These are phyloP conservation scores for Circinella minor DNA, from an alignment of 371 early-diverging fungal species.

Conservation along the genomic window DNA sequence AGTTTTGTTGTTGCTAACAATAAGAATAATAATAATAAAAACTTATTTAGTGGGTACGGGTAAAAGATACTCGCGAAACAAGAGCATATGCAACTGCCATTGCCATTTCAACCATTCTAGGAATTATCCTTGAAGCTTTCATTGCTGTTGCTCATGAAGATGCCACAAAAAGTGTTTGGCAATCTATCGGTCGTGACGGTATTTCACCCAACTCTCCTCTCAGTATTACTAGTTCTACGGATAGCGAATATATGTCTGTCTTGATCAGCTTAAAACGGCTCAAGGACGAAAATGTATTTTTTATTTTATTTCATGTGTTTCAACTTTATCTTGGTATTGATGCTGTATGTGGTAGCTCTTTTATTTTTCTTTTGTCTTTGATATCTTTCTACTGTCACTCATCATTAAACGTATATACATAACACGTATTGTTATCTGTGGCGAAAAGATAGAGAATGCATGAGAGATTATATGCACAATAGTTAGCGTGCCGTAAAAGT, in stretches of 20 bases:
- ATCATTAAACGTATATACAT: too few species aligned
- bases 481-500: background rate
- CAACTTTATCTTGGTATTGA: constrained; percentile 51
- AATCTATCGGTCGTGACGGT: constrained; percentile 10
- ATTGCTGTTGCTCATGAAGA: constrained; percentile 37
- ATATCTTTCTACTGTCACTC: background rate
- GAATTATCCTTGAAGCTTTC: constrained; percentile 44
- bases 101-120: constrained; percentile 35
- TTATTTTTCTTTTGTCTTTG: background rate
- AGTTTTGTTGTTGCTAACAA: too few species aligned
- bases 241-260: constrained; percentile 21
- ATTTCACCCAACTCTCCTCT: constrained; percentile 17
- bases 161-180: constrained; percentile 27
- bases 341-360: constrained; percentile 31
- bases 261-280: constrained; percentile 34
- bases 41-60: constrained; percentile 22
- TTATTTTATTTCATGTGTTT: constrained; percentile 50
- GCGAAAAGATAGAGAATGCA: too few species aligned
- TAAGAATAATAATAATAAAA: background rate
- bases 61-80: constrained; percentile 40
- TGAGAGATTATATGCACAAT: background rate
- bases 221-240: constrained; percentile 13
- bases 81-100: constrained; percentile 28
- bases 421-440: too few species aligned
- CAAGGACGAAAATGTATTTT: constrained; percentile 55